Percentiles rank a stretch among this genome's conserved stretches.
Evolutionary conservation across 495 filamentous ascomycete genomes (phyloP).

Genomic region (Talaromyces adpressus): DNA sequence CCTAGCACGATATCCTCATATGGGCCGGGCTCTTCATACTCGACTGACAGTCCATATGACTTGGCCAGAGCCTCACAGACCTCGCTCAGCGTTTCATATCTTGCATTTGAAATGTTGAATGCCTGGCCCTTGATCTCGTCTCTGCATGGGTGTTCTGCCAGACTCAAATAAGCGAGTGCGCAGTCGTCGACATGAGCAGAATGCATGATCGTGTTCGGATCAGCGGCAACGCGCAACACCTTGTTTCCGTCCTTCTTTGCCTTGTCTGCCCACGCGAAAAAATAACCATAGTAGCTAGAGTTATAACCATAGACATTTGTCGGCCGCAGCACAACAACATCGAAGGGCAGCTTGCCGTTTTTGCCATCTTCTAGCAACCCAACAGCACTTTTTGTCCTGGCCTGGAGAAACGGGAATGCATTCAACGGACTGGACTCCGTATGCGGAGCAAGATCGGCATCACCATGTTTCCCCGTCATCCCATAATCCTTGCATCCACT

Average conservation of each 20-base stretch:
- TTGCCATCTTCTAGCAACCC: slow-evolving; percentile 13
- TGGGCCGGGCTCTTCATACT: neutral
- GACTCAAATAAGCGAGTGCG: slow-evolving; percentile 32
- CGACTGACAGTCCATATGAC: slow-evolving; percentile 25
- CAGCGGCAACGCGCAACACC: slow-evolving; percentile 16
- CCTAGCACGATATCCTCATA: neutral
- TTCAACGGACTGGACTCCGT: slow-evolving; percentile 27
- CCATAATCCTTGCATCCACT: slow-evolving; percentile 42
- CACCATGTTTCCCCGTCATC: slow-evolving; percentile 20
- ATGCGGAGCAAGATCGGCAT: slow-evolving; percentile 22
- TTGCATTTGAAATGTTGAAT: slow-evolving; percentile 31
- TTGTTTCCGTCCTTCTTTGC: slow-evolving; percentile 5
- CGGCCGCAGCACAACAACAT: slow-evolving; percentile 27
- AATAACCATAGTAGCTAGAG: slow-evolving; percentile 28
- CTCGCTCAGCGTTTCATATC: slow-evolving; percentile 31
- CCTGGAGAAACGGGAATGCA: slow-evolving; percentile 7
- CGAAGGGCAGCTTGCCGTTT: slow-evolving; percentile 23
- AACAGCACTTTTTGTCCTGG: slow-evolving; percentile 10
- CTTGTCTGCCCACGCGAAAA: slow-evolving; percentile 20
- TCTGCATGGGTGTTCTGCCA: slow-evolving; percentile 21
- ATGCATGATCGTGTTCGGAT: slow-evolving; percentile 30
- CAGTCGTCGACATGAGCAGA: slow-evolving; percentile 38
- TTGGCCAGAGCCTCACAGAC: slow-evolving; percentile 22
- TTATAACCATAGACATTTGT: slow-evolving; percentile 32
- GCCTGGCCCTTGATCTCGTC: slow-evolving; percentile 20